Evolutionary conservation across 2,329 filamentous ascomycete species (phyloP).

Genomic region (Pestalotiopsis sp.): DNA sequence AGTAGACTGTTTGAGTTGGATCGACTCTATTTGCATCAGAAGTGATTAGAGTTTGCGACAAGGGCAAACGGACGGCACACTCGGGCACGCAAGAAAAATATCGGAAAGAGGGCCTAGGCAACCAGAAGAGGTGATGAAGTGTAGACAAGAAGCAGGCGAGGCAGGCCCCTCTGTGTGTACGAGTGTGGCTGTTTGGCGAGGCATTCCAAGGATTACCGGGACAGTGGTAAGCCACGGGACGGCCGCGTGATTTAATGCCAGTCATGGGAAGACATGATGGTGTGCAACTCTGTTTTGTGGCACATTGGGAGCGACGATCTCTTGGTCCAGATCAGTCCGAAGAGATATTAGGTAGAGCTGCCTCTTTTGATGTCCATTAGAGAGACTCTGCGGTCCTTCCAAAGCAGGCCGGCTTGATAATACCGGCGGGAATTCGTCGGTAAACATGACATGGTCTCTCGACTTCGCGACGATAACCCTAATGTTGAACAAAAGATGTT

Average conservation of each 20-base stretch:
- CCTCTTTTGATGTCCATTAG: background rate
- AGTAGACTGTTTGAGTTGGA: background rate
- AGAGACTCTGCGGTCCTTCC: no score
- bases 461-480: no score
- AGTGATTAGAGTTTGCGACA: background rate
- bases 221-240: conserved; percentile 9
- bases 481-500: no score
- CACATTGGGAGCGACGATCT: background rate
- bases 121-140: no score
- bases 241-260: conserved; percentile 8
- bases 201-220: conserved; percentile 1
- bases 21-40: background rate
- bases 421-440: no score
- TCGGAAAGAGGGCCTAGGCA: no score
- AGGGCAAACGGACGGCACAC: background rate
- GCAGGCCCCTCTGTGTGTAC: background rate
- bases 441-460: no score
- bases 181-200: background rate
- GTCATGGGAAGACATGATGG: conserved; percentile 1
- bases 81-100: no score
- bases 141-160: no score
- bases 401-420: no score
- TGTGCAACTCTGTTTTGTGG: conserved; percentile 10
- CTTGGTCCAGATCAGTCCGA: conserved; percentile 10
- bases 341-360: background rate